Conservation (phyloP, 441 rosid genomes). For the Daphne laureola region DNA sequence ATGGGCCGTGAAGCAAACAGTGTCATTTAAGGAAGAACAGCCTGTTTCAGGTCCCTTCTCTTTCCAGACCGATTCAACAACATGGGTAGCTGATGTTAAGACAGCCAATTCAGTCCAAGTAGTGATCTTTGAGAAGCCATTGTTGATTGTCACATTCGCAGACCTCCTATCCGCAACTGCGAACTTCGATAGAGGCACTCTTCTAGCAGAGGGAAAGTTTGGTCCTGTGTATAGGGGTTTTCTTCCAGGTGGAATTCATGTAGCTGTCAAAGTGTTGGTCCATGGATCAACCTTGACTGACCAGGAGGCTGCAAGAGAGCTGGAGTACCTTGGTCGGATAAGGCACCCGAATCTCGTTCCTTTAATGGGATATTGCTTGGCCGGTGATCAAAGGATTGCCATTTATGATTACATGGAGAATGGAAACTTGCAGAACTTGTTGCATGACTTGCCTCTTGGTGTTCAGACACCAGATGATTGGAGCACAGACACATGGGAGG, state of each 20-base stretch:
- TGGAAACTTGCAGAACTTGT: constrained; percentile 87
- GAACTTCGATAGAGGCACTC: constrained; percentile 75
- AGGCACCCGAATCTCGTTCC: constrained; percentile 92
- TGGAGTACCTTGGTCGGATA: constrained; percentile 80
- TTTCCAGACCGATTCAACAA: constrained; percentile 82
- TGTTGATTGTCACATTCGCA: constrained; percentile 72
- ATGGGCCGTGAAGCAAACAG: constrained; percentile 53
- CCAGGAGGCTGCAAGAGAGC: constrained; percentile 86
- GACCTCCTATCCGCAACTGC: constrained; percentile 90
- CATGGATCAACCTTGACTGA: constrained; percentile 84
- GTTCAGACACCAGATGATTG: constrained; percentile 75
- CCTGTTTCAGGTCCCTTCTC: constrained; percentile 78
- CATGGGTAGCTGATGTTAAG: constrained; percentile 94
- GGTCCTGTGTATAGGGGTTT: constrained; percentile 94
- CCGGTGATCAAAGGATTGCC: constrained; percentile 89
- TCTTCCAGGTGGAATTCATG: constrained; percentile 91
- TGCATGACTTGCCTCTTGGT: constrained; percentile 82
- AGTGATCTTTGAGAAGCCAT: constrained; percentile 86
- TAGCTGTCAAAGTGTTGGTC: constrained; percentile 87
- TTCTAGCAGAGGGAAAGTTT: constrained; percentile 85
- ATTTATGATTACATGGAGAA: constrained; percentile 97
- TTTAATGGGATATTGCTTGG: constrained; percentile 77
- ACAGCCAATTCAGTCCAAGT: constrained; percentile 69
- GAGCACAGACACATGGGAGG: constrained; percentile 90
- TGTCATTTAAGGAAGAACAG: constrained; percentile 60